Evolutionary conservation across 2,329 filamentous ascomycete species (phyloP).

Genomic region (Cryphonectria parasitica): DNA sequence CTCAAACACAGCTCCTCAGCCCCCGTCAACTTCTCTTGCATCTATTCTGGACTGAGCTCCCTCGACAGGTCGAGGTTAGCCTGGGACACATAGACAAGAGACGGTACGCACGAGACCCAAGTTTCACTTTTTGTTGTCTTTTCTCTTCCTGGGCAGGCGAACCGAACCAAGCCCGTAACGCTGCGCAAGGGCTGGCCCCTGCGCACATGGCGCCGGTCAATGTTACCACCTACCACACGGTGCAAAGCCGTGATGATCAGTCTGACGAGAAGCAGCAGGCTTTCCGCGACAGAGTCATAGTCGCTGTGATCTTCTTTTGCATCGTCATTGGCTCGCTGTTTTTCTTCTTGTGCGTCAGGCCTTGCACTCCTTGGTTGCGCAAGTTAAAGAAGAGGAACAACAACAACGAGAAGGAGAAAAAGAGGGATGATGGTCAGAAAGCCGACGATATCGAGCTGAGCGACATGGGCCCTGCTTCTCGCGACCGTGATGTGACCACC

Average conservation of each 20-base stretch:
- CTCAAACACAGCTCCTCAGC: not conserved
- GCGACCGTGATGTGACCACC: not conserved
- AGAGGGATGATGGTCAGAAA: not conserved
- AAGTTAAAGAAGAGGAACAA: not conserved
- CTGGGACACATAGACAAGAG: not conserved
- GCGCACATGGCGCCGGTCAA: not conserved
- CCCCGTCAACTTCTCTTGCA: not conserved
- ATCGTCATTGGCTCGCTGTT: not conserved
- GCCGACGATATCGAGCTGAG: not conserved
- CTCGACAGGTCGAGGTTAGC: not conserved
- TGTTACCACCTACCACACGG: not conserved
- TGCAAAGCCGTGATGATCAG: not conserved
- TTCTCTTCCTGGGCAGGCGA: not conserved
- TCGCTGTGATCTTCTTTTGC: not conserved
- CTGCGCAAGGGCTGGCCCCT: too few relatives aligned
- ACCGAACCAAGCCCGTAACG: not conserved
- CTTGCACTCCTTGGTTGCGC: not conserved
- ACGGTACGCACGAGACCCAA: not conserved
- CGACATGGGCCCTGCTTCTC: not conserved
- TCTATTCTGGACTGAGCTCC: not conserved
- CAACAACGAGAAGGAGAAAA: too few relatives aligned
- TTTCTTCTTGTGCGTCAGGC: not conserved
- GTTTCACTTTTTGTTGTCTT: not conserved
- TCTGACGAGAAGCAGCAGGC: not conserved
- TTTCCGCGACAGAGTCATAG: not conserved